Base-by-base conservation (phyloP, 495 filamentous ascomycete species). In the Neurospora africana region DNA sequence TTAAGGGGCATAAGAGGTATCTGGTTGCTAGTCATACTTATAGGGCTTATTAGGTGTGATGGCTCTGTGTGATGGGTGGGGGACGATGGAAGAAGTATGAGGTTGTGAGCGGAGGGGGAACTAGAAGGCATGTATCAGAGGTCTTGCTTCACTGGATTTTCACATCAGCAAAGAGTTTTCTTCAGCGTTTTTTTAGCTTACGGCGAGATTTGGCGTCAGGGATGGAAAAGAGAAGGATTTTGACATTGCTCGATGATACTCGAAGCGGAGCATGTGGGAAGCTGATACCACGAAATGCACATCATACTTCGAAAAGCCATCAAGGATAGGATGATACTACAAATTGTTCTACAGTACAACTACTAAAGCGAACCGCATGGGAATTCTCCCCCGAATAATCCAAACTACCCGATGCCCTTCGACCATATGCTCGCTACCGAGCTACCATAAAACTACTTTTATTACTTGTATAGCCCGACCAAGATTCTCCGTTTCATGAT, bases 11-110 rank as follows among this genome's bases (percentile, higher is more conserved):
- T 53, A 84, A 82, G 71, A 84, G 83, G 67, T 93, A 89, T 87
- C 79, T 94, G 41, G 88, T 94, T 68, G 86, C 89, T 72, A 92
- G 87, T 69, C 91, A 94, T 81, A 93, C 88, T 68, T 94, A 93
- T 75, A 85, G 91, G 23, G 75, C 81, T 19, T 74, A 70, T 33
- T 75, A 37, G 43, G 21, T 4, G 23, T 19, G 17, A 19, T 30
- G 37, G 10, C 67, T 68, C 15, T n/a, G 19, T 15, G 15, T 30
- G 47, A 23, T 15, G 21, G 47, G 2, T 58, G 47, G 23, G n/a
- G 21, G 43, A 11, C 40, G 13, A 23, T 13, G 23, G 23, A 23
- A 58, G 5, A 13, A 58, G 36, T 9, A n/a, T 23, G 23, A 30
- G 11, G 47, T 15, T 15, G 23, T 13, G 15, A 58, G 47, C 47